Evolutionary conservation across 2,329 filamentous ascomycete genomes (phyloP).

Genomic region (Colletotrichum melonis): DNA sequence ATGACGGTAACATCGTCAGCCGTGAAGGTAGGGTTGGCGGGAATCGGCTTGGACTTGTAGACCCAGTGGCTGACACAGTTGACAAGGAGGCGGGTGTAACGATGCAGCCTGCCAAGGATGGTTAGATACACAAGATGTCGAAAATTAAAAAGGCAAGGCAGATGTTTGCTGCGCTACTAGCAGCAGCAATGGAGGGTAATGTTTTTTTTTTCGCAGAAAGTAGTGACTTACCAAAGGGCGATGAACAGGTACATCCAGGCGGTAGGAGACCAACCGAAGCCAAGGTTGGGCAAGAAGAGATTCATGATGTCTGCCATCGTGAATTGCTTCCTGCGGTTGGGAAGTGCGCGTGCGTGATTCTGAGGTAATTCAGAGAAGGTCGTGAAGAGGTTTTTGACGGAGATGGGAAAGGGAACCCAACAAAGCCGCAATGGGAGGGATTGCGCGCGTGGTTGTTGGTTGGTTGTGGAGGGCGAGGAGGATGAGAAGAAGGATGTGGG

Average conservation of each 20-base stretch:
- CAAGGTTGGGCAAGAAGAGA: constrained; percentile 32
- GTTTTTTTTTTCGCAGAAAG: neutral
- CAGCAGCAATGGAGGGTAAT: neutral
- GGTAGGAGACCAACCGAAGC: constrained; percentile 33
- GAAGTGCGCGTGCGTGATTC: neutral
- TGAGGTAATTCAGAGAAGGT: neutral
- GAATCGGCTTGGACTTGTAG: constrained; percentile 87
- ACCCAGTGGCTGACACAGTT: constrained; percentile 88
- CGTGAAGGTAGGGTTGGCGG: constrained; percentile 82
- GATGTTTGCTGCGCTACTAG: neutral
- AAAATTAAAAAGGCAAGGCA: neutral
- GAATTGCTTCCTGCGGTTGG: neutral
- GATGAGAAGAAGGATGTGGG: neutral
- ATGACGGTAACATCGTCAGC: constrained; percentile 92
- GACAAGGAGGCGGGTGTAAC: constrained; percentile 86
- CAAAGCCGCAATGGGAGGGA: neutral
- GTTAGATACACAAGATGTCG: constrained; percentile 35
- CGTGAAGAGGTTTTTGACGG: neutral
- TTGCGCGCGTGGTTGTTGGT: neutral
- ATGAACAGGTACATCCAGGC: constrained; percentile 37
- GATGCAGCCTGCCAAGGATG: constrained; percentile 74
- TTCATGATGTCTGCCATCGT: constrained; percentile 29
- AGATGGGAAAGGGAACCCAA: neutral
- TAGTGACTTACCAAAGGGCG: constrained; percentile 58
- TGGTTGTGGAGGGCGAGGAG: neutral